Base-by-base conservation (phyloP, 129 eudicot genomes). In the Calendula officinalis region DNA sequence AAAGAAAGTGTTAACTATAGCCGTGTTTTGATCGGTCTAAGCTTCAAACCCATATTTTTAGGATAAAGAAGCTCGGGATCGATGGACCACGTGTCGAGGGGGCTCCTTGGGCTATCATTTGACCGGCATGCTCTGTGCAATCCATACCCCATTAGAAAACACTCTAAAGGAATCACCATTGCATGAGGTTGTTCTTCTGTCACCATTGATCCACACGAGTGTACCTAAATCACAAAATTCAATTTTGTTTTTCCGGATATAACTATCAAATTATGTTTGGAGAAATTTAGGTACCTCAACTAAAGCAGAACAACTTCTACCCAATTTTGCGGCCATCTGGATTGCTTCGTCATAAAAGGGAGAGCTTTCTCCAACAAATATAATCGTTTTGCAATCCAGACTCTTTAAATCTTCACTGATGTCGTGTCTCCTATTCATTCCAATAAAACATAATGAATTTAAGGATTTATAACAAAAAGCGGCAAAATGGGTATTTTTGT, bases 161-260 rank as follows among this genome's bases (percentile, higher is more conserved):
- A 86, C 63, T 94, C 95, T 75, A 83, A 54, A 3, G 99, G 96
- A 45, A 90, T 81, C 67, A 94, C 44, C 88, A 88, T 88, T 38
- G 95, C 87, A 57, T 88, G 89, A 13, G 99, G 99, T 72, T 94
- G 96, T 81, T 94, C 99, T 60, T 81, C 96, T 7, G 95, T 94
- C 57, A 94, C 96, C 86, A 94, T 72, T 60, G 99, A 94, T 78
- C 99, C 99, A 60, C 99, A 94, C 16, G 82, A 77, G 30, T 83
- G 99, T 49, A 94, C 96, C 99, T 92, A n/a, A n/a, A n/a, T n/a
- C n/a, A n/a, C n/a, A n/a, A n/a, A n/a, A n/a, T n/a, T n/a, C n/a
- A n/a, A n/a, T n/a, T n/a, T n/a, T n/a, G n/a, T n/a, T n/a, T n/a
- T n/a, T n/a, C n/a, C n/a, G n/a, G n/a, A n/a, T n/a, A n/a, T n/a